phyloP scores from a whole-genome alignment of 2,329 filamentous ascomycete genomes.

The Aspergillus sp. region DNA sequence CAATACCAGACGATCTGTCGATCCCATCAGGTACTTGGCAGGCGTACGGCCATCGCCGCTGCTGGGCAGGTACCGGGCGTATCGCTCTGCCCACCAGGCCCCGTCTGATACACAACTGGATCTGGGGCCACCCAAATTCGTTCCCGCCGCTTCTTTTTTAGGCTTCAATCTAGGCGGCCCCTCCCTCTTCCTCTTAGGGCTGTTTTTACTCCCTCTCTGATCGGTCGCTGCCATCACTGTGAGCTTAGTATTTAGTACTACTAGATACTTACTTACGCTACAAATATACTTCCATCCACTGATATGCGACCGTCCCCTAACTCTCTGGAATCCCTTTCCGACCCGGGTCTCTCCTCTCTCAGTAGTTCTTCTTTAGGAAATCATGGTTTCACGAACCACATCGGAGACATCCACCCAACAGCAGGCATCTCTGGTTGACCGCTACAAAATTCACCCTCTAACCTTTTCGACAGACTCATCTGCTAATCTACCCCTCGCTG shows the following conservation, averaged over 20 bases:
- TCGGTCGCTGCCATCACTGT: background rate
- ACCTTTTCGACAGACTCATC: background rate
- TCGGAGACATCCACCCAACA: constrained; percentile 1
- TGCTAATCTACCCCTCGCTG: background rate
- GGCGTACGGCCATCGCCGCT: constrained; percentile 13
- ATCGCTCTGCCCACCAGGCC: constrained; percentile 2
- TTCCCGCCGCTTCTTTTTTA: constrained; percentile 30
- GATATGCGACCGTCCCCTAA: background rate
- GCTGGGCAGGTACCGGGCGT: constrained; percentile 14
- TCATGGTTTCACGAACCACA: constrained; percentile 6
- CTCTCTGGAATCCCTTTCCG: background rate
- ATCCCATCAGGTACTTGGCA: constrained; percentile 19
- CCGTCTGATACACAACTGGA: background rate
- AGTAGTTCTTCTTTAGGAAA: background rate
- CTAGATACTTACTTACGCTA: background rate
- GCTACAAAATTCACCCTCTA: background rate
- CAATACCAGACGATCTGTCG: constrained; percentile 25
- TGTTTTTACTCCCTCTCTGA: background rate
- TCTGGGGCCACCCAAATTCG: constrained; percentile 20
- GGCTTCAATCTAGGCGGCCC: constrained; percentile 23
- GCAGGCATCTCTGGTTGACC: constrained; percentile 4
- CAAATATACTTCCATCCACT: background rate
- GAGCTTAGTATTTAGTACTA: background rate
- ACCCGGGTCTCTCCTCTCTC: no score
- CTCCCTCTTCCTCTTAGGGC: constrained; percentile 8